Evolutionary conservation across 495 filamentous ascomycete species (phyloP).

Genomic region (Hypoxylon lienhwacheense): DNA sequence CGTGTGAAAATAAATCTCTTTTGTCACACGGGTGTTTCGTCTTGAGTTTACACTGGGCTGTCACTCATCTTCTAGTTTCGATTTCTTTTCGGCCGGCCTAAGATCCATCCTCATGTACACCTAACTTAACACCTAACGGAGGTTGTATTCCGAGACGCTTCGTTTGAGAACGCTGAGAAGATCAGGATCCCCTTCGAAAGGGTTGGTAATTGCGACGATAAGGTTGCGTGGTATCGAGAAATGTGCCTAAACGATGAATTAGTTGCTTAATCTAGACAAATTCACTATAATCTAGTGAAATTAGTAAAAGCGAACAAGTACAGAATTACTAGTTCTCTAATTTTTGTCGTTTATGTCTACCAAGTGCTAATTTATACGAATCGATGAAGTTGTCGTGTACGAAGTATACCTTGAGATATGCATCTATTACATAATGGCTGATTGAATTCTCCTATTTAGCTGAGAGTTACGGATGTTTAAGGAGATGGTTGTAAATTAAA

Average conservation of each 20-base stretch:
- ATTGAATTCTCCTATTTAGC: too few species aligned
- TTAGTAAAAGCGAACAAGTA: background rate
- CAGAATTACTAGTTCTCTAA: background rate
- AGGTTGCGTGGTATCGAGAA: constrained; percentile 14
- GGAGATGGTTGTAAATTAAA: too few species aligned
- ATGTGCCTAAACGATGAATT: constrained; percentile 9
- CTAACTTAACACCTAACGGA: constrained; percentile 12
- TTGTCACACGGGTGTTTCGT: constrained; percentile 35
- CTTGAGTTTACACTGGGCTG: constrained; percentile 33
- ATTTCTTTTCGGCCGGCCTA: constrained; percentile 31
- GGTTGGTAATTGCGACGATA: constrained; percentile 2
- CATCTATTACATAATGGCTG: too few species aligned
- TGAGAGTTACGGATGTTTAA: too few species aligned
- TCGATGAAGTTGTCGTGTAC: too few species aligned
- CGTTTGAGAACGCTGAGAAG: constrained; percentile 6
- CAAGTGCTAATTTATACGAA: too few species aligned
- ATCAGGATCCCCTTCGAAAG: constrained; percentile 3
- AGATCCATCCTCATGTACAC: constrained; percentile 4
- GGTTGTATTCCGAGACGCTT: constrained; percentile 16
- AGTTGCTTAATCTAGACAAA: constrained; percentile 19
- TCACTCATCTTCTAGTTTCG: constrained; percentile 44
- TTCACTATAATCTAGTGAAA: background rate
- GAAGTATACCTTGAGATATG: too few species aligned
- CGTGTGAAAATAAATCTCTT: constrained; percentile 24
- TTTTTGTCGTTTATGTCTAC: background rate